These are phyloP conservation scores for Erythrobasidium hasegawianum DNA, from an alignment of 1,284 basidiomycete genomes.

Conservation along the genomic window DNA sequence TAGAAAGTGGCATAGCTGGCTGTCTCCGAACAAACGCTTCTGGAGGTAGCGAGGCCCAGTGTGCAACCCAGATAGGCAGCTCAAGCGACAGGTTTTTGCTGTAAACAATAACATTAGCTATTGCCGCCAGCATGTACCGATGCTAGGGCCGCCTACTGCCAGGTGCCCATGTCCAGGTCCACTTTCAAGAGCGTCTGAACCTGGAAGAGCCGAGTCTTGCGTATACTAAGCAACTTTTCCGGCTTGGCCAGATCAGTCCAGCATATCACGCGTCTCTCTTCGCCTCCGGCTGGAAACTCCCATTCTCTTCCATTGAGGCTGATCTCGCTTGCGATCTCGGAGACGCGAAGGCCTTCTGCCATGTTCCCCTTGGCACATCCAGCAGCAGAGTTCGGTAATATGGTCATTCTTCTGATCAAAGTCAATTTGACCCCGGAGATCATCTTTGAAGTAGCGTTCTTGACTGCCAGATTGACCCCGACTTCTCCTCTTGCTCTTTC, in stretches of 20 bases:
- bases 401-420: slow-evolving; percentile 41
- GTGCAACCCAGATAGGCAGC: slow-evolving; percentile 44
- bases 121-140: not conserved
- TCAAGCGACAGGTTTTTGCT: slow-evolving; percentile 44
- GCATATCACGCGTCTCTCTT: slow-evolving; percentile 32
- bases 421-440: slow-evolving; percentile 41
- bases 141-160: slow-evolving; percentile 37
- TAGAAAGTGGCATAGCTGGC: too few relatives aligned
- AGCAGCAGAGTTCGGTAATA: slow-evolving; percentile 31
- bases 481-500: slow-evolving; percentile 20
- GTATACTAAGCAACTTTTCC: slow-evolving; percentile 39
- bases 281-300: slow-evolving; percentile 40
- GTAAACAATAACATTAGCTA: not conserved
- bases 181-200: slow-evolving; percentile 41
- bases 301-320: slow-evolving; percentile 41
- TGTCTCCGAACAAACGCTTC: slow-evolving; percentile 34
- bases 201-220: slow-evolving; percentile 43
- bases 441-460: slow-evolving; percentile 23
- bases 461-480: slow-evolving; percentile 22
- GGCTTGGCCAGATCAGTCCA: slow-evolving; percentile 32
- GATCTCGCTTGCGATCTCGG: slow-evolving; percentile 36
- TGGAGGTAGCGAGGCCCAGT: slow-evolving; percentile 43
- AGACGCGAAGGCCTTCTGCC: slow-evolving; percentile 35
- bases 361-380: not conserved
- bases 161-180: slow-evolving; percentile 41